Evolutionary conservation across 306 rosid species (phyloP), one percentile per base, ranked within the genome.

Genomic region (Comarum palustre): DNA sequence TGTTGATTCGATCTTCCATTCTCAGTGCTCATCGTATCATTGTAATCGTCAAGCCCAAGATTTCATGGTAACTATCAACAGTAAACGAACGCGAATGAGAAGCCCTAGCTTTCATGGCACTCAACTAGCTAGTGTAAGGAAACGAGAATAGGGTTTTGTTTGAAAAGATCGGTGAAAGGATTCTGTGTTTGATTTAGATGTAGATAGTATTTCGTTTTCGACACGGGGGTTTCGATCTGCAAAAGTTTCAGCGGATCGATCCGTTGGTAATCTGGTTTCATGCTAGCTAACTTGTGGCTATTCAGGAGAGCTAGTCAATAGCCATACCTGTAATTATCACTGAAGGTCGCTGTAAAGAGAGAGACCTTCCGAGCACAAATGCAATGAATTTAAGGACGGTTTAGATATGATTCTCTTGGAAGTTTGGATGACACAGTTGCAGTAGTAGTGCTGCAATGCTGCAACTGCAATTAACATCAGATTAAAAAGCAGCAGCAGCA

Each of bases 201-300:
- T 34, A 29, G 65, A 59, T 59, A 59, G 43, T 61, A 62, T 34
- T 32, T 62, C 67, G 41, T 62, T 62, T 62, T 62, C 67, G n/a
- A 62, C 67, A 17, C 25, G 45, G 67, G 67, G 67, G 3, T 34
- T 60, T 60, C 63, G 19, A 25, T 24, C 19, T 25, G 60, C 31
- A 8, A 54, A 54, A 54, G 31, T 54, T 24, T 55, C 29, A 55
- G 34, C 34, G 24, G 62, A 10, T 41, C 12, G 62, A 41, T 41
- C 45, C 45, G 45, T 24, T 55, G 32, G 66, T 31, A 16, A 60
- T 60, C 31, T 60, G 36, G 66, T 31, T 14, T 15, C 41, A 15
- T 31, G 41, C 66, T 29, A 60, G 41, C 66, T 29, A 60, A 60
- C 41, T 15, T 31, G 67, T 62, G 45, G 67, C 43, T 62, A 16